Percentiles rank a stretch among this genome's conserved stretches.
These are phyloP conservation scores for Xerocomus potaroensis DNA, from an alignment of 768 basidiomycete species.

Conservation along the genomic window DNA sequence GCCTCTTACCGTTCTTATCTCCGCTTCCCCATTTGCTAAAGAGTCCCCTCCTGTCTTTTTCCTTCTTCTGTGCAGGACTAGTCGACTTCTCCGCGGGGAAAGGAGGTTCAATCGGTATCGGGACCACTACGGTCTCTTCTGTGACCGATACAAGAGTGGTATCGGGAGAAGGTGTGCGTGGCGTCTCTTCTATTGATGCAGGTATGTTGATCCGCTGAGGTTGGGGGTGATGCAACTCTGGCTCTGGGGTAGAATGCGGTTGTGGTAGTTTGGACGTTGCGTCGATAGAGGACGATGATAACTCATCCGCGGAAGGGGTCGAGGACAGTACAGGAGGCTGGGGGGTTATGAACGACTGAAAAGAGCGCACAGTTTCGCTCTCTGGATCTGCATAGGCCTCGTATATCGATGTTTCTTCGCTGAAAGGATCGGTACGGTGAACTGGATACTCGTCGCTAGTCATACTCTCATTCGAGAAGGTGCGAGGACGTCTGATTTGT, in stretches of 20 bases:
- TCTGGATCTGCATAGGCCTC: conserved; percentile 76
- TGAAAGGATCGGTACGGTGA: conserved; percentile 66
- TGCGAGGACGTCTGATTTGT: conserved; percentile 31
- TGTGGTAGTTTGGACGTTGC: conserved; percentile 25
- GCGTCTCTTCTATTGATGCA: conserved; percentile 32
- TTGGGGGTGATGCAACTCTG: conserved; percentile 60
- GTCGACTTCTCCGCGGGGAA: conserved; percentile 14
- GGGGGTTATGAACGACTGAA: conserved; percentile 17
- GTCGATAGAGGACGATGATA: conserved; percentile 4
- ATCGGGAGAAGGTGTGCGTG: conserved; percentile 61
- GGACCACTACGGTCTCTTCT: conserved; percentile 24
- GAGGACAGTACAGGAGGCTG: conserved; percentile 23
- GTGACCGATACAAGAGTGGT: conserved; percentile 23
- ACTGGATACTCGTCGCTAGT: conserved; percentile 37
- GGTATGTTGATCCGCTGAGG: conserved; percentile 47
- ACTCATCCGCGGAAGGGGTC: conserved; percentile 19
- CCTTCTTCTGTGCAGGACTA: conserved; percentile 45
- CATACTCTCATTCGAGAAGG: conserved; percentile 36
- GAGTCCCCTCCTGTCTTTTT: conserved; percentile 71
- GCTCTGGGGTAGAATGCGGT: conserved; percentile 33
- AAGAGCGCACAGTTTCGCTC: conserved; percentile 24
- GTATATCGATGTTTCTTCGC: conserved; percentile 78
- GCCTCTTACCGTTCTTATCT: conserved; percentile 62
- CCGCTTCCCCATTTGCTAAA: conserved; percentile 57
- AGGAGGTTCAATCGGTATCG: conserved; percentile 24